A percentile compares a stretch with the other conserved stretches of the same genome.
Evolutionary conservation across 2,329 filamentous ascomycete genomes (phyloP).

Genomic region (Coniella vitis): DNA sequence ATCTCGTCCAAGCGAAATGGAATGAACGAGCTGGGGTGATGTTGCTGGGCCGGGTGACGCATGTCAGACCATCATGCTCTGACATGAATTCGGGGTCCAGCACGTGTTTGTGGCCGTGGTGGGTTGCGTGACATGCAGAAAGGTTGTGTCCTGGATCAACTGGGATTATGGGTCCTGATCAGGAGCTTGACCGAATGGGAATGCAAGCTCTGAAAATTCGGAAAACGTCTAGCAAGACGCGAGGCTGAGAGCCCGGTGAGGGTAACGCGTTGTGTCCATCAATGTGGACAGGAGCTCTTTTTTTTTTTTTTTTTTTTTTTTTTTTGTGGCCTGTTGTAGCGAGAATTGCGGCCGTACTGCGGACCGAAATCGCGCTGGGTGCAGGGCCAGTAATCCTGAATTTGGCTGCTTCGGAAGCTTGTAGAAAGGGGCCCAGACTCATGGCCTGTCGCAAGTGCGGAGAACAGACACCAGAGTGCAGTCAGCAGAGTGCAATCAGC

Average conservation of each 20-base stretch:
- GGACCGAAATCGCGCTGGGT: conserved; percentile 7
- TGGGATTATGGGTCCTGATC: conserved; percentile 1
- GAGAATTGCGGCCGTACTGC: conserved; percentile 12
- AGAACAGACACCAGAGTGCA: neutral
- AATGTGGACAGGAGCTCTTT: neutral
- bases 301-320: too few species aligned
- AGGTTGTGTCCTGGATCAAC: conserved; percentile 3
- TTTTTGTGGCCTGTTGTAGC: conserved; percentile 12
- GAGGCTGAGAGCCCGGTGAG: conserved; percentile 3
- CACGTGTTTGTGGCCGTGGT: conserved; percentile 10
- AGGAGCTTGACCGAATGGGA: neutral
- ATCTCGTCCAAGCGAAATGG: neutral
- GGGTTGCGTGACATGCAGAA: conserved; percentile 11
- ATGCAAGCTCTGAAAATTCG: conserved; percentile 1
- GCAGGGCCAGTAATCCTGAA: neutral
- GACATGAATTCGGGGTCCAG: conserved; percentile 6
- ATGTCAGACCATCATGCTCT: conserved; percentile 8
- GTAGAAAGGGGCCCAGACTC: neutral
- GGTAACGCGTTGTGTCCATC: neutral
- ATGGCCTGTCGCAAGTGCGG: neutral
- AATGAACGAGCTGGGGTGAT: neutral
- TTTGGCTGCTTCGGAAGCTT: neutral
- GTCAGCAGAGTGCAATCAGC: too few species aligned
- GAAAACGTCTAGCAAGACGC: conserved; percentile 8
- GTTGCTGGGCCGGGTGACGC: conserved; percentile 3